Conservation (phyloP, 805 yeast species). For the Ogataea wickerhamii region DNA sequence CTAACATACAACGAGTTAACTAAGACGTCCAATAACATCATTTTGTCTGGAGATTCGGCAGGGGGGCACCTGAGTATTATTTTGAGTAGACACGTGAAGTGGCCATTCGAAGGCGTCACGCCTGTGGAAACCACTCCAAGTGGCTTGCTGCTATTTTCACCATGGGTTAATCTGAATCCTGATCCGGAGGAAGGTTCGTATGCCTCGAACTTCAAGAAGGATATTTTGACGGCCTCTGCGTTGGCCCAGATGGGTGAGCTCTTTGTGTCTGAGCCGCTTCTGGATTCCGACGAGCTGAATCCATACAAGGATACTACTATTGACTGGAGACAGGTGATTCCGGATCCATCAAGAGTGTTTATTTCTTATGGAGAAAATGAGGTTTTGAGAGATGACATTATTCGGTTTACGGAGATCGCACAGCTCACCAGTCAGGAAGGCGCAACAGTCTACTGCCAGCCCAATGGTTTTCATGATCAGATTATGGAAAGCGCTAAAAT, state of each 20-base stretch:
- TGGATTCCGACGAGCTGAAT: slow-evolving; percentile 6
- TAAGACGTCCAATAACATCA: slow-evolving; percentile 7
- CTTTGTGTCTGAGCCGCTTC: slow-evolving; percentile 2
- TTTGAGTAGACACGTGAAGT: slow-evolving; percentile 3
- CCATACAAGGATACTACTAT: slow-evolving; percentile 7
- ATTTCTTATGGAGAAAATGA: slow-evolving; percentile 6
- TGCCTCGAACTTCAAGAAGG: slow-evolving; percentile 4
- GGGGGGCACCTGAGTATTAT: slow-evolving; percentile 8
- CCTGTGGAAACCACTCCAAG: not conserved
- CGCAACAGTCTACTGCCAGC: slow-evolving; percentile 5
- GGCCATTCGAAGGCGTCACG: slow-evolving; percentile 2
- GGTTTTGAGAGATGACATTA: slow-evolving; percentile 6
- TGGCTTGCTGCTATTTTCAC: slow-evolving; percentile 5
- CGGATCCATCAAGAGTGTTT: slow-evolving; percentile 2
- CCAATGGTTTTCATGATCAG: slow-evolving; percentile 8
- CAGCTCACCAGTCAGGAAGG: slow-evolving; percentile 1
- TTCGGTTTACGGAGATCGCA: slow-evolving; percentile 3
- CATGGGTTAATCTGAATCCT: slow-evolving; percentile 11
- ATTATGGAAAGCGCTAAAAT: slow-evolving; percentile 5
- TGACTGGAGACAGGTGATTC: slow-evolving; percentile 6
- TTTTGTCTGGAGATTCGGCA: slow-evolving; percentile 13
- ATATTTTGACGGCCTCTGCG: slow-evolving; percentile 3
- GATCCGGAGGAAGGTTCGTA: slow-evolving; percentile 3
- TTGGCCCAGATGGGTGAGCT: slow-evolving; percentile 8
- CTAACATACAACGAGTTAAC: slow-evolving; percentile 5